Evolutionary conservation across 2,329 filamentous ascomycete species (phyloP).

Genomic region (Colletotrichum australisinense): DNA sequence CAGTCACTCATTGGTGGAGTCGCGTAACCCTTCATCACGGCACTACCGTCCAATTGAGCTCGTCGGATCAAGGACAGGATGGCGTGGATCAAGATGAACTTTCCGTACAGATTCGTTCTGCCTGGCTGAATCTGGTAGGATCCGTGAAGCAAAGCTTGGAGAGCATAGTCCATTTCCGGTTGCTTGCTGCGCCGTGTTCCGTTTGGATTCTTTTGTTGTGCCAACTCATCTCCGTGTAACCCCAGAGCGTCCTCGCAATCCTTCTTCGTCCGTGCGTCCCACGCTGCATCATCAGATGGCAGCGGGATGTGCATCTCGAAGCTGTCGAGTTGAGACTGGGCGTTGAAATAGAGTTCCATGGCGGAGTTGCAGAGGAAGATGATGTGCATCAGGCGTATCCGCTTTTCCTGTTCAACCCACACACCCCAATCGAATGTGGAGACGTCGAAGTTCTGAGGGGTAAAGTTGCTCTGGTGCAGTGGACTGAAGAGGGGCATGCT

Average conservation of each 20-base stretch:
- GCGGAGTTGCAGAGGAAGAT: conserved; percentile 74
- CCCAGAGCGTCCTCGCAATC: conserved; percentile 76
- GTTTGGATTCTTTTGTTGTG: conserved; percentile 67
- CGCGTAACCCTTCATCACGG: conserved; percentile 53
- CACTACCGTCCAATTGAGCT: conserved; percentile 54
- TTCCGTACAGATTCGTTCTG: conserved; percentile 77
- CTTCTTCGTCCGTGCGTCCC: conserved; percentile 71
- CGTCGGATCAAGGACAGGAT: conserved; percentile 70
- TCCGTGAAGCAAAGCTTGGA: conserved; percentile 70
- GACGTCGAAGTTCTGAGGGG: conserved; percentile 56
- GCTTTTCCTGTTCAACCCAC: conserved; percentile 79
- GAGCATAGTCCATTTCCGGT: conserved; percentile 70
- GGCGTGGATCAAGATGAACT: conserved; percentile 79
- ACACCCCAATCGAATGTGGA: conserved; percentile 71
- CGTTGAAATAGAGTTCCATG: conserved; percentile 78
- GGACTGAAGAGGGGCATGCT: conserved; percentile 64
- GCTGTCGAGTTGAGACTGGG: conserved; percentile 70
- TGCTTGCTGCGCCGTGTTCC: conserved; percentile 74
- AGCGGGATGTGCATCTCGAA: conserved; percentile 76
- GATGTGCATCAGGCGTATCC: conserved; percentile 72
- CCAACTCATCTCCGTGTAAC: conserved; percentile 67
- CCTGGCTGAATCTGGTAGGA: conserved; percentile 71
- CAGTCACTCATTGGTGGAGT: conserved; percentile 72
- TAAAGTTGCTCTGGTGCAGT: conserved; percentile 68
- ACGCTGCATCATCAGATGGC: conserved; percentile 78